Conservation (phyloP, 495 filamentous ascomycete genomes). For the Daldinia decipiens region DNA sequence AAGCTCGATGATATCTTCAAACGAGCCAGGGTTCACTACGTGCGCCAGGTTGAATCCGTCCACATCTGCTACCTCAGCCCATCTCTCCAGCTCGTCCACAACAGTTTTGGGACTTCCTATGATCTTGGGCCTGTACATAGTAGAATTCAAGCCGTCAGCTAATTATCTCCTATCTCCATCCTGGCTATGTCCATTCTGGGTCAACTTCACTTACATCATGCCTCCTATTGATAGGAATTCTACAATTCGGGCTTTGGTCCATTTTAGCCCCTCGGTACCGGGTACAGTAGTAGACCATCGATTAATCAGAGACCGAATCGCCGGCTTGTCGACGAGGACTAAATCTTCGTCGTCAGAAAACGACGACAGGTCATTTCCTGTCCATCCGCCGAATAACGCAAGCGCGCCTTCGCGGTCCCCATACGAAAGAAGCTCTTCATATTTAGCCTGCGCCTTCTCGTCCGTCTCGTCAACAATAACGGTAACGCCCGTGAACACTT, state of each 20-base stretch:
- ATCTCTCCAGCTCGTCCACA: constrained; percentile 65
- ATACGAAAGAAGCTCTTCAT: constrained; percentile 58
- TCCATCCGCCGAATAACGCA: constrained; percentile 68
- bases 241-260: constrained; percentile 65
- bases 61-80: constrained; percentile 63
- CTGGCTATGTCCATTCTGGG: neutral
- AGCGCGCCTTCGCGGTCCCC: constrained; percentile 65
- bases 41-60: constrained; percentile 52
- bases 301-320: constrained; percentile 55
- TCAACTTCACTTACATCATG: constrained; percentile 43
- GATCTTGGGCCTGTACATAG: constrained; percentile 56
- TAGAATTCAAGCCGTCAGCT: neutral
- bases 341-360: constrained; percentile 67
- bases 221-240: constrained; percentile 65
- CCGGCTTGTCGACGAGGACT: constrained; percentile 63
- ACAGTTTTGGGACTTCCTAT: constrained; percentile 64
- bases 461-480: constrained; percentile 64
- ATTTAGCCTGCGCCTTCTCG: constrained; percentile 65
- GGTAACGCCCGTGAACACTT: constrained; percentile 64
- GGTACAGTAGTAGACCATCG: constrained; percentile 55
- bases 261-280: constrained; percentile 51
- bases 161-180: neutral
- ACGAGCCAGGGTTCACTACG: constrained; percentile 47
- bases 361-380: constrained; percentile 61
- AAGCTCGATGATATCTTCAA: constrained; percentile 49